Evolutionary conservation across 371 early-diverging fungal genomes (phyloP).

Genomic region (Smittium culicis): DNA sequence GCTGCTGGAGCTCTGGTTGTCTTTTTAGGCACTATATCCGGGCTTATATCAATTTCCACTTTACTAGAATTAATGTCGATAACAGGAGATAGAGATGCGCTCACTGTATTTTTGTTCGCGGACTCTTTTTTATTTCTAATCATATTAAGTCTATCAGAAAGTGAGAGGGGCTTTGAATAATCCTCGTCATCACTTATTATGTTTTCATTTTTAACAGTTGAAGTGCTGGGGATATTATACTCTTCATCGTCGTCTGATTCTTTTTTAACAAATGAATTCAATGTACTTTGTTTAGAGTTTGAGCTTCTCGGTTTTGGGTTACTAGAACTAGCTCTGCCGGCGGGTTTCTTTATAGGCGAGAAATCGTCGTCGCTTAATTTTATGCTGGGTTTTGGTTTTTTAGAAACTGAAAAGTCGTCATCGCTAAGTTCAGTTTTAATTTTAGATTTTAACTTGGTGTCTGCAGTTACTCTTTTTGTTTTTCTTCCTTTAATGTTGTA

Average conservation of each 20-base stretch:
- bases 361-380: constrained; percentile 6
- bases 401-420: constrained; percentile 19
- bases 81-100: neutral
- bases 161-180: neutral
- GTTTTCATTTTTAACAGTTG: constrained; percentile 14
- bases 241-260: constrained; percentile 9
- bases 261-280: constrained; percentile 7
- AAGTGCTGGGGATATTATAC: constrained; percentile 15
- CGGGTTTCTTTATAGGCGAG: neutral
- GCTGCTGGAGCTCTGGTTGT: too few relatives aligned
- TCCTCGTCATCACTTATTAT: neutral
- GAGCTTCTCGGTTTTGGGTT: constrained; percentile 7
- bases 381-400: constrained; percentile 13
- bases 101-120: constrained; percentile 6
- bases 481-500: constrained; percentile 14
- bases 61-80: neutral
- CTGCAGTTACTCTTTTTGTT: constrained; percentile 11
- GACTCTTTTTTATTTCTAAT: constrained; percentile 16
- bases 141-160: constrained; percentile 11
- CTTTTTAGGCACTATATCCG: too few relatives aligned
- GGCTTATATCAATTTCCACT: too few relatives aligned
- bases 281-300: constrained; percentile 5
- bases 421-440: constrained; percentile 4
- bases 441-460: neutral
- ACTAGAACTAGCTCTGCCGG: neutral